Evolutionary conservation across 1,284 basidiomycete genomes (phyloP).

Genomic region (Marasmius sp.): DNA sequence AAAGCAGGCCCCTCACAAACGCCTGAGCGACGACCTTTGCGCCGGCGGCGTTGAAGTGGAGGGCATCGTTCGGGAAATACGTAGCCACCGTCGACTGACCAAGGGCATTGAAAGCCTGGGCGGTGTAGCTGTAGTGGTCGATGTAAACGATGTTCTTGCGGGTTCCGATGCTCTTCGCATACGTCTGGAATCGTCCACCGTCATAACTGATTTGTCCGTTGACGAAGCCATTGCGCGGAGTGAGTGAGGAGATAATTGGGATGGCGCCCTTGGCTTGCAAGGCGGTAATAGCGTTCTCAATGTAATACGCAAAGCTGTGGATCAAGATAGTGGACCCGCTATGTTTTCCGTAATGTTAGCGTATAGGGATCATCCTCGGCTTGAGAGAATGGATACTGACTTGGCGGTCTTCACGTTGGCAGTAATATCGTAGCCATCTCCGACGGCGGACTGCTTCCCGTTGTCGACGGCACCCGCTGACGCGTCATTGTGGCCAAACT

Average conservation of each 20-base stretch:
- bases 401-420: conserved; percentile 20
- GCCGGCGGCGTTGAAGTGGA: conserved; percentile 32
- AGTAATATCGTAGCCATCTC: conserved; percentile 26
- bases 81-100: conserved; percentile 27
- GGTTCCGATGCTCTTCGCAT: conserved; percentile 28
- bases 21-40: conserved; percentile 30
- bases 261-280: conserved; percentile 34
- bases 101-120: conserved; percentile 28
- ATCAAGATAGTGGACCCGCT: conserved; percentile 21
- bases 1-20: conserved; percentile 27
- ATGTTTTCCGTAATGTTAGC: neutral
- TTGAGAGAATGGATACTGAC: conserved; percentile 9
- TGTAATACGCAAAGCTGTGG: conserved; percentile 21
- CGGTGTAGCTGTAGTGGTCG: conserved; percentile 32
- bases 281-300: conserved; percentile 28
- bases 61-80: conserved; percentile 35
- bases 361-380: neutral
- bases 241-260: conserved; percentile 33
- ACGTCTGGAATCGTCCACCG: conserved; percentile 32
- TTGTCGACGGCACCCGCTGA: conserved; percentile 22
- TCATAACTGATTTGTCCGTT: conserved; percentile 20
- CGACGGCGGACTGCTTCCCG: conserved; percentile 25
- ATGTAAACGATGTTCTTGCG: conserved; percentile 28
- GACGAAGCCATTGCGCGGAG: conserved; percentile 36
- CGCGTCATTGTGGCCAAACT: conserved; percentile 40